phyloP scores from a whole-genome alignment of 352 stramenopile genomes.

The Aphanomyces astaci region DNA sequence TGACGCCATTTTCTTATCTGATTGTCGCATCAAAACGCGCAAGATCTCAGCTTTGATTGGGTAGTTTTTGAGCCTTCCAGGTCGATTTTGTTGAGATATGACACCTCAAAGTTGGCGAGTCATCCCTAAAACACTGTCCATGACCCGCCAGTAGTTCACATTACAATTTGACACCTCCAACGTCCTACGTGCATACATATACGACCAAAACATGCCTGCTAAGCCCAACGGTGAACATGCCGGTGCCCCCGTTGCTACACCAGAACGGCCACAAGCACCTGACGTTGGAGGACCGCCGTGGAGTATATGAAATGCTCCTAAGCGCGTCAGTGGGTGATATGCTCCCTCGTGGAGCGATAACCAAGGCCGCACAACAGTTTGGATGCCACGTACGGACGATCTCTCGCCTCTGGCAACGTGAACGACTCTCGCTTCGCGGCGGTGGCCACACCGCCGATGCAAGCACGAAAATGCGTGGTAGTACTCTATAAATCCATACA shows the following conservation, averaged over 20 bases:
- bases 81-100: neutral
- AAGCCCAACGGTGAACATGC: neutral
- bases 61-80: too few species aligned
- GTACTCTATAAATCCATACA: too few species aligned
- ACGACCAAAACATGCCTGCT: neutral
- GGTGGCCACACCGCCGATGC: neutral
- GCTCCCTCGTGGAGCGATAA: neutral
- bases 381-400: neutral
- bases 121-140: neutral
- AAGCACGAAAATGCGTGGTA: neutral
- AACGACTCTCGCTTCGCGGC: neutral
- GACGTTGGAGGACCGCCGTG: neutral
- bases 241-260: neutral
- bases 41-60: neutral
- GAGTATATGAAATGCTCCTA: neutral
- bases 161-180: neutral
- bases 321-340: neutral
- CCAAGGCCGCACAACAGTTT: neutral
- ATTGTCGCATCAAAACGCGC: neutral
- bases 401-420: neutral
- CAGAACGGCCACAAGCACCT: neutral
- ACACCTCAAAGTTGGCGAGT: neutral
- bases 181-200: neutral
- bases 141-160: neutral
- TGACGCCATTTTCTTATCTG: neutral